Percentiles rank a stretch among this genome's conserved stretches.
Evolutionary conservation across 1,284 basidiomycete genomes (phyloP).

Genomic region (Ceratobasidium papillatum): DNA sequence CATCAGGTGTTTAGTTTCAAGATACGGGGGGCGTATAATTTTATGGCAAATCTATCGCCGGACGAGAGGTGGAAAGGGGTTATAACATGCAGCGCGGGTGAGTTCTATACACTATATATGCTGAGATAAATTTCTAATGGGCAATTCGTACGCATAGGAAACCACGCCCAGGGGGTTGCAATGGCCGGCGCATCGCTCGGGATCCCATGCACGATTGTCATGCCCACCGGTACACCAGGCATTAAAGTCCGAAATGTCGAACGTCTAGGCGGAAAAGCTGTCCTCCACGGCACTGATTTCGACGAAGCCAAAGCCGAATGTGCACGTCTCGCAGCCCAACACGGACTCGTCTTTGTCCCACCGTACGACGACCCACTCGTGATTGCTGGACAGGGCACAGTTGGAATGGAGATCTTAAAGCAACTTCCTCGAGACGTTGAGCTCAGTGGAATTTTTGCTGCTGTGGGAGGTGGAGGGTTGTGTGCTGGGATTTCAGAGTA

Average conservation of each 20-base stretch:
- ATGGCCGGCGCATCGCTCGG: constrained; percentile 86
- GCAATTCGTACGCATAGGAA: constrained; percentile 65
- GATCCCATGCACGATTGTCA: constrained; percentile 97
- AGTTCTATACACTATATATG: constrained; percentile 45
- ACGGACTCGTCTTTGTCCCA: constrained; percentile 91
- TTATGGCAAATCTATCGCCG: constrained; percentile 90
- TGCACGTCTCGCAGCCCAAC: constrained; percentile 76
- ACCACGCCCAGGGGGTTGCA: constrained; percentile 98
- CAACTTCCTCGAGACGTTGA: constrained; percentile 74
- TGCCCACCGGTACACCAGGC: constrained; percentile 93
- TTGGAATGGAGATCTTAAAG: constrained; percentile 93
- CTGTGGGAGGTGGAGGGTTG: constrained; percentile 94
- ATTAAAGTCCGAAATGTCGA: constrained; percentile 97
- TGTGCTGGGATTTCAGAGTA: constrained; percentile 91
- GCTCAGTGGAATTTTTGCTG: constrained; percentile 89
- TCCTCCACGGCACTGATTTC: constrained; percentile 92
- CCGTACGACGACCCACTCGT: constrained; percentile 98
- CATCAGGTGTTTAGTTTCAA: constrained; percentile 99
- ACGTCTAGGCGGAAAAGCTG: constrained; percentile 92
- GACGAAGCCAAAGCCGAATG: constrained; percentile 98
- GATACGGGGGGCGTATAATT: constrained; percentile 97
- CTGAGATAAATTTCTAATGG: neutral
- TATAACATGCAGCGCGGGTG: constrained; percentile 96
- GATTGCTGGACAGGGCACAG: constrained; percentile 97
- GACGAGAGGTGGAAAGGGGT: constrained; percentile 98